phyloP scores from a whole-genome alignment of 2,329 filamentous ascomycete genomes.

The Cercospora sp. region DNA sequence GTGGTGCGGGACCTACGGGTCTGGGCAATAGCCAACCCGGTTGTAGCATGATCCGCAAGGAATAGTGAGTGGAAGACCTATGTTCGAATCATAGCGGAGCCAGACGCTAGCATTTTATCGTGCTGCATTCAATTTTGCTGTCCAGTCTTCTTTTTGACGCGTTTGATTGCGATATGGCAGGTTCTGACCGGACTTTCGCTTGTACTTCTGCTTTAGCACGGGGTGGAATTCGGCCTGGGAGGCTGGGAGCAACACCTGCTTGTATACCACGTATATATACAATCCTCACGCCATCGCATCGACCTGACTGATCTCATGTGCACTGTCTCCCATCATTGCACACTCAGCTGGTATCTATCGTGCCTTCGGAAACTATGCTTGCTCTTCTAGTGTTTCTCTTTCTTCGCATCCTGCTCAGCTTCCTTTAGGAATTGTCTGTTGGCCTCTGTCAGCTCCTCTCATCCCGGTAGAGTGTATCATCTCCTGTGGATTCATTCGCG shows the following conservation, averaged over 20 bases:
- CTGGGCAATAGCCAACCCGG: too few species aligned
- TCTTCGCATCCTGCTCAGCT: constrained; percentile 24
- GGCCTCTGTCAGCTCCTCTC: constrained; percentile 3
- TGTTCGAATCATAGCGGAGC: not conserved
- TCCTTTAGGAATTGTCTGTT: constrained; percentile 30
- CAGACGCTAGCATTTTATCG: not conserved
- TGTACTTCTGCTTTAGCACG: not conserved
- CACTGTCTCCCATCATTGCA: not conserved
- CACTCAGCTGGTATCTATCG: not conserved
- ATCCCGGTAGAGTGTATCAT: too few species aligned
- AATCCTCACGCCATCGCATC: not conserved
- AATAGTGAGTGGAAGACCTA: not conserved
- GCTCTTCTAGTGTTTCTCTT: constrained; percentile 21
- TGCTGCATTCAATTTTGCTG: not conserved
- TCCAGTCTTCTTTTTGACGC: not conserved
- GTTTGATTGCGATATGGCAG: not conserved
- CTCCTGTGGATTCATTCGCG: not conserved
- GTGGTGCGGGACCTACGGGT: too few species aligned
- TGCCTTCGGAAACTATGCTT: not conserved
- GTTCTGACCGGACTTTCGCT: not conserved
- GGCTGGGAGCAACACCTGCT: constrained; percentile 14
- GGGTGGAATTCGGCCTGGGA: not conserved
- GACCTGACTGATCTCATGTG: not conserved
- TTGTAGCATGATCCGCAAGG: too few species aligned
- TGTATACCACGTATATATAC: constrained; percentile 18